Conservation (phyloP, 345 rosid genomes). For the thale cress (Arabidopsis thaliana) region DNA sequence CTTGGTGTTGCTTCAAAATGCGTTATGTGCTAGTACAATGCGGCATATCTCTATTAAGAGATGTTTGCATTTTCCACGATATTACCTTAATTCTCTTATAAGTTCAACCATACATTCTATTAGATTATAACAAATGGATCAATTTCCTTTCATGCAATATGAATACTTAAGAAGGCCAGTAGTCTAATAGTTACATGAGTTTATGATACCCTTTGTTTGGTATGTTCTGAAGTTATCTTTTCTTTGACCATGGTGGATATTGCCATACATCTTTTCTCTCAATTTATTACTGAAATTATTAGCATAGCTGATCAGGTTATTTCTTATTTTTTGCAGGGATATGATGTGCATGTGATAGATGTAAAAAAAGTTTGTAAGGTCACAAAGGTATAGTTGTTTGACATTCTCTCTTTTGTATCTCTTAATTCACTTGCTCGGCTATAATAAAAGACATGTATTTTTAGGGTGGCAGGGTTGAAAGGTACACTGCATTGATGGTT, state of each 20-base stretch:
- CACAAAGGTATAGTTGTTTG: slow-evolving; percentile 69
- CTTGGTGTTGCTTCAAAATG: slow-evolving; percentile 3
- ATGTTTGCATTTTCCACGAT: neutral
- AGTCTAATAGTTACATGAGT: neutral
- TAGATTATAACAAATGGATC: neutral
- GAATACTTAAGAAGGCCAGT: neutral
- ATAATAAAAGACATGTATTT: slow-evolving; percentile 31
- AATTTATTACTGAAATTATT: neutral
- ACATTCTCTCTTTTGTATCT: slow-evolving; percentile 25
- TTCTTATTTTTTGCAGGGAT: slow-evolving; percentile 67
- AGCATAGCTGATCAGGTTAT: neutral
- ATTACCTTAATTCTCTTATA: neutral
- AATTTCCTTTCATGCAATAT: neutral
- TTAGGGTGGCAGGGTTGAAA: slow-evolving; percentile 82
- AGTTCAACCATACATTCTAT: neutral
- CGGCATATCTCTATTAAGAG: neutral
- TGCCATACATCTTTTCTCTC: neutral
- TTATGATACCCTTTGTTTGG: neutral
- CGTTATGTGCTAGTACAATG: slow-evolving; percentile 5
- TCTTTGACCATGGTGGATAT: neutral
- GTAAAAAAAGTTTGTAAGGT: slow-evolving; percentile 91
- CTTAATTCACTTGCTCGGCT: slow-evolving; percentile 17
- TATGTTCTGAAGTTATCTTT: slow-evolving; percentile 14
- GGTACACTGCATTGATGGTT: slow-evolving; percentile 80
- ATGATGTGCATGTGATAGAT: slow-evolving; percentile 83